Evolutionary conservation across 2,329 filamentous ascomycete species (phyloP).

Genomic region (Madurella fahalii): DNA sequence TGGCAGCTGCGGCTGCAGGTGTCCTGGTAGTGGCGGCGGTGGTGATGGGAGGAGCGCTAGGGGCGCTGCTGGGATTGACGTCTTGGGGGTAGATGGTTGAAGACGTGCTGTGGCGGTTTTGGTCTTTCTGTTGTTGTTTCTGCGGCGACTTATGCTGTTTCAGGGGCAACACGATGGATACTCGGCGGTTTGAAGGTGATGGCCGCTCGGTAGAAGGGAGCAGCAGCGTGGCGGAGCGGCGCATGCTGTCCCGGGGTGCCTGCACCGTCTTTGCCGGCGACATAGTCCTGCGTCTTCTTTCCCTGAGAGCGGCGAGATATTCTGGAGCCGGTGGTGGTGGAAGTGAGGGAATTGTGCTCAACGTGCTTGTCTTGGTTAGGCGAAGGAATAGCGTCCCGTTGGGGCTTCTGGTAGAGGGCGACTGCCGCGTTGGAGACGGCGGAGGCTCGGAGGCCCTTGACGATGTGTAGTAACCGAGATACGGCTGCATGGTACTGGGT

Average conservation of each 20-base stretch:
- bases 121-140: not conserved
- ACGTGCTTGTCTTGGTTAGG: conserved; percentile 17
- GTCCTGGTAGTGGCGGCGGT: not conserved
- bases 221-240: not conserved
- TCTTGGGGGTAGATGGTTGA: conserved; percentile 21
- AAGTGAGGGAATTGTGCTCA: conserved; percentile 15
- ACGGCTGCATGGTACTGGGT: conserved; percentile 5
- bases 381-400: conserved; percentile 12
- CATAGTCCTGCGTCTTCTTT: not conserved
- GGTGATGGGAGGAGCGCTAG: not conserved
- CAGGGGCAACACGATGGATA: conserved; percentile 1
- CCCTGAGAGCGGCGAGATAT: not conserved
- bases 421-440: conserved; percentile 3
- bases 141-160: not conserved
- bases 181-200: conserved; percentile 1
- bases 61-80: not conserved
- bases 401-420: not conserved
- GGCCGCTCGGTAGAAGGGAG: conserved; percentile 10
- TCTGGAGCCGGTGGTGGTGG: conserved; percentile 10
- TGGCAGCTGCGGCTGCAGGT: not conserved
- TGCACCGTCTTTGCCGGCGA: conserved; percentile 4
- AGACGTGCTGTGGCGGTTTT: conserved; percentile 8
- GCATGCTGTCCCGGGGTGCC: not conserved
- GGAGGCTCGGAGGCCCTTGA: conserved; percentile 4
- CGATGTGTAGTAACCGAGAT: not conserved